Percentiles rank a stretch among this genome's conserved stretches.
These are phyloP conservation scores for Metschnikowia continentalis DNA, from an alignment of 805 yeast species.

Conservation along the genomic window DNA sequence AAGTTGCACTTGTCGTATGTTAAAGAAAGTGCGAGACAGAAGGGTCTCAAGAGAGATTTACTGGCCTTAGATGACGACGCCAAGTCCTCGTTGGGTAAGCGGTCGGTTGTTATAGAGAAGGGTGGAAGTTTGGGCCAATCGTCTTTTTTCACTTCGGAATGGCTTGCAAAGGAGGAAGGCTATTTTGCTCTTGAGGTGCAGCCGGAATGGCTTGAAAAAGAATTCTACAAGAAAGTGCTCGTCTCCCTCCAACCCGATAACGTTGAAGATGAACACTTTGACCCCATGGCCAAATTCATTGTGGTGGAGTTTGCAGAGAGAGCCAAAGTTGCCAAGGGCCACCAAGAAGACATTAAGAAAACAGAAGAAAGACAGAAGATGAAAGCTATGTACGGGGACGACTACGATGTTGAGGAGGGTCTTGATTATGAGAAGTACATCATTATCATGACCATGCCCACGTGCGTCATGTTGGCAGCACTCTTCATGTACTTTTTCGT, in stretches of 20 bases:
- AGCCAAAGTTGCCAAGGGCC: constrained; percentile 50
- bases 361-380: constrained; percentile 30
- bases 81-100: constrained; percentile 10
- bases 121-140: constrained; percentile 32
- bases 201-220: constrained; percentile 59
- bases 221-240: constrained; percentile 51
- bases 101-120: constrained; percentile 34
- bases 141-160: constrained; percentile 66
- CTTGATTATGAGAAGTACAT: constrained; percentile 56
- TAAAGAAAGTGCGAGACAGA: constrained; percentile 49
- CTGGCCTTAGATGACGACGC: constrained; percentile 10
- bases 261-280: constrained; percentile 64
- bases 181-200: constrained; percentile 56
- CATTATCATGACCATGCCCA: constrained; percentile 64
- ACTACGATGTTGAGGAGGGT: constrained; percentile 41
- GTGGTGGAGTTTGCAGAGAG: constrained; percentile 48
- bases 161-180: constrained; percentile 64
- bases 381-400: constrained; percentile 28
- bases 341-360: constrained; percentile 38
- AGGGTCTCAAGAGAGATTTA: constrained; percentile 52
- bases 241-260: constrained; percentile 72
- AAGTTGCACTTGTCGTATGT: constrained; percentile 64
- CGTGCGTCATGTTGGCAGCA: constrained; percentile 56
- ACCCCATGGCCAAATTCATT: constrained; percentile 40
- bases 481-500: constrained; percentile 64